Percentiles rank a stretch among this genome's conserved stretches.
These are phyloP conservation scores for Penicillium sp. DNA, from an alignment of 2,329 filamentous ascomycete species.

Conservation along the genomic window DNA sequence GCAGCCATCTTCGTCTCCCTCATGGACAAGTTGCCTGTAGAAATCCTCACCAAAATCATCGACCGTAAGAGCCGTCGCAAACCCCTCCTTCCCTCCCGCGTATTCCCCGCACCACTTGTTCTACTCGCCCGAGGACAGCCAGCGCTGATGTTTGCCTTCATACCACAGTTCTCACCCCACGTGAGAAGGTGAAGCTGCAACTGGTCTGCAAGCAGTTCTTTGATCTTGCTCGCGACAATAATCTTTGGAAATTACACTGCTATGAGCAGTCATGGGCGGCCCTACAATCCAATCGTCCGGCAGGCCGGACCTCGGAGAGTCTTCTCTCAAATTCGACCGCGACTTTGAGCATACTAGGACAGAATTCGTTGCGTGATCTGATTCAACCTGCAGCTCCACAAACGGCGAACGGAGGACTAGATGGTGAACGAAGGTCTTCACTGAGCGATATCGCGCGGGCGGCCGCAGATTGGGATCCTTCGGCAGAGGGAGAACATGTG, in stretches of 20 bases:
- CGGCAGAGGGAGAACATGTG: slow-evolving; percentile 69
- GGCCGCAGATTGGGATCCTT: slow-evolving; percentile 78
- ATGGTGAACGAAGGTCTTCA: slow-evolving; percentile 21
- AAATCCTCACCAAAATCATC: slow-evolving; percentile 66
- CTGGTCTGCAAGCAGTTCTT: slow-evolving; percentile 69
- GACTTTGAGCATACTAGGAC: slow-evolving; percentile 38
- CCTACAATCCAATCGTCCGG: slow-evolving; percentile 41
- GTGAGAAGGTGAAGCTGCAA: slow-evolving; percentile 69
- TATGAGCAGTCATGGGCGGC: slow-evolving; percentile 73
- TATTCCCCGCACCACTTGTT: slow-evolving; percentile 25
- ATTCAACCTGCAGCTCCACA: slow-evolving; percentile 35
- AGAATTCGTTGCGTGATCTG: slow-evolving; percentile 38
- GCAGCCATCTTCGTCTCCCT: slow-evolving; percentile 22
- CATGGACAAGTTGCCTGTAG: slow-evolving; percentile 64
- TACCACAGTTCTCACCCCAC: slow-evolving; percentile 62
- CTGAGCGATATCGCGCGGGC: slow-evolving; percentile 37
- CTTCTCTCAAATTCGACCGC: slow-evolving; percentile 50
- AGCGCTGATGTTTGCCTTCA: slow-evolving; percentile 27
- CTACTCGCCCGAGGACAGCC: slow-evolving; percentile 19
- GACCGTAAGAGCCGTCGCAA: slow-evolving; percentile 55
- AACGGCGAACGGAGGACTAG: background rate
- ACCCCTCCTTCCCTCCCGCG: slow-evolving; percentile 19
- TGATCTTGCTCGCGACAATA: slow-evolving; percentile 70
- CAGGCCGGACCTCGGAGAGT: slow-evolving; percentile 46
- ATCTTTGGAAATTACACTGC: slow-evolving; percentile 75